These are phyloP conservation scores for Ophiosphaerella herpotricha DNA, from an alignment of 2,329 filamentous ascomycete species.

Conservation along the genomic window DNA sequence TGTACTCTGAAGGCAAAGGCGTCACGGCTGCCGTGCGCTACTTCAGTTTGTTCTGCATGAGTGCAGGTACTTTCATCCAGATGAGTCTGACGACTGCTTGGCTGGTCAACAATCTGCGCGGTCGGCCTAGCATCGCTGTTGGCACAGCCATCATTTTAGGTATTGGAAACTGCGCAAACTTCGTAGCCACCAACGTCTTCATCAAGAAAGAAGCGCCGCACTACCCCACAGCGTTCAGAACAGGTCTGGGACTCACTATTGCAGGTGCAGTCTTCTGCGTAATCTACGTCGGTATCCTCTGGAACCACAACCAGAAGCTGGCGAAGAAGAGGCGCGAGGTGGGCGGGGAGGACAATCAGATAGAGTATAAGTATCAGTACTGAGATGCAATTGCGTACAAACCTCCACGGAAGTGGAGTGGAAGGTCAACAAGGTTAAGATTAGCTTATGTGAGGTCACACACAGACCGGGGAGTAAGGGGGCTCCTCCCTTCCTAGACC, in stretches of 20 bases:
- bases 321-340: slow-evolving; percentile 30
- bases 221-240: slow-evolving; percentile 35
- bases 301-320: slow-evolving; percentile 56
- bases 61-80: slow-evolving; percentile 54
- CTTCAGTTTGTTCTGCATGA: slow-evolving; percentile 38
- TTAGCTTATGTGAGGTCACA: neutral
- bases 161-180: slow-evolving; percentile 61
- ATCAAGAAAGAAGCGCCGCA: slow-evolving; percentile 30
- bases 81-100: slow-evolving; percentile 58
- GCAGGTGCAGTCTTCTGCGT: slow-evolving; percentile 24
- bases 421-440: neutral
- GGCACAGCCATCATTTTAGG: slow-evolving; percentile 29
- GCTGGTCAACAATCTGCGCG: slow-evolving; percentile 58
- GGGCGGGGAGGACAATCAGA: slow-evolving; percentile 27
- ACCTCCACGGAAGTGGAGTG: neutral
- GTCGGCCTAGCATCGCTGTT: slow-evolving; percentile 27
- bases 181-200: slow-evolving; percentile 54
- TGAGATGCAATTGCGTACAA: slow-evolving; percentile 4
- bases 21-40: slow-evolving; percentile 60
- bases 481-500: too few relatives aligned
- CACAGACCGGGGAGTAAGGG: too few relatives aligned
- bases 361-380: slow-evolving; percentile 32
- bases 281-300: slow-evolving; percentile 51
- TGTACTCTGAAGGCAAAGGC: slow-evolving; percentile 45
- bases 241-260: slow-evolving; percentile 41